These are phyloP conservation scores for Skeletonema potamos DNA, from an alignment of 108 stramenopile genomes.

Conservation along the genomic window DNA sequence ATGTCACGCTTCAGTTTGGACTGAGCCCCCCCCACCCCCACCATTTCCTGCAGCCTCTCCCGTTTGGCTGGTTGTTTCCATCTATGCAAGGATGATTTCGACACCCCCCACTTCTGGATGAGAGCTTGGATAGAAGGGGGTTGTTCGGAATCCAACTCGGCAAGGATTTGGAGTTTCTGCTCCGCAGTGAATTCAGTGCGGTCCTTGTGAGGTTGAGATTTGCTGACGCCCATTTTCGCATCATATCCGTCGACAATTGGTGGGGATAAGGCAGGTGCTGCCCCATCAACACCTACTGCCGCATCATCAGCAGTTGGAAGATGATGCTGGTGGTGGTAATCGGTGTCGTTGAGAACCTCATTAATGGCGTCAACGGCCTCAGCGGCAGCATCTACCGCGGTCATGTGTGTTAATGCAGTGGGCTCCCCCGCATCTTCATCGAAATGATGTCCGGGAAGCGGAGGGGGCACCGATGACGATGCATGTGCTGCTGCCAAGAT, in stretches of 20 bases:
- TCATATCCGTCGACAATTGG: background rate
- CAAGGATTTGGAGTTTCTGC: conserved; percentile 2
- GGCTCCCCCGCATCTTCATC: background rate
- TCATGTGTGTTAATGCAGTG: background rate
- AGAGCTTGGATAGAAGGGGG: background rate
- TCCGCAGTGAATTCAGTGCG: conserved; percentile 9
- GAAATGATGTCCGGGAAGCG: background rate
- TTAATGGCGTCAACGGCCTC: background rate
- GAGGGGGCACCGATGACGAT: background rate
- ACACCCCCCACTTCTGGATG: conserved; percentile 6
- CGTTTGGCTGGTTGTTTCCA: conserved; percentile 5
- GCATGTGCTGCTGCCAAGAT: background rate
- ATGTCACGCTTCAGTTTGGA: background rate
- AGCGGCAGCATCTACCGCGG: background rate
- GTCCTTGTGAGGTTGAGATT: background rate
- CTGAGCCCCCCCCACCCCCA: background rate
- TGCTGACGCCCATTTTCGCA: background rate
- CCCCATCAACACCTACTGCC: too few species aligned
- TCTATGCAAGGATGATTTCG: conserved; percentile 6
- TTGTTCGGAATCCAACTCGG: background rate
- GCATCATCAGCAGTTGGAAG: background rate
- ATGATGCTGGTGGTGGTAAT: background rate
- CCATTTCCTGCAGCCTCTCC: conserved; percentile 3
- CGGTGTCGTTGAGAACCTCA: background rate
- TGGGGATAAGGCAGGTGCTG: background rate